Evolutionary conservation across 2,329 filamentous ascomycete genomes (phyloP).

Genomic region (Fusarium circinatum): DNA sequence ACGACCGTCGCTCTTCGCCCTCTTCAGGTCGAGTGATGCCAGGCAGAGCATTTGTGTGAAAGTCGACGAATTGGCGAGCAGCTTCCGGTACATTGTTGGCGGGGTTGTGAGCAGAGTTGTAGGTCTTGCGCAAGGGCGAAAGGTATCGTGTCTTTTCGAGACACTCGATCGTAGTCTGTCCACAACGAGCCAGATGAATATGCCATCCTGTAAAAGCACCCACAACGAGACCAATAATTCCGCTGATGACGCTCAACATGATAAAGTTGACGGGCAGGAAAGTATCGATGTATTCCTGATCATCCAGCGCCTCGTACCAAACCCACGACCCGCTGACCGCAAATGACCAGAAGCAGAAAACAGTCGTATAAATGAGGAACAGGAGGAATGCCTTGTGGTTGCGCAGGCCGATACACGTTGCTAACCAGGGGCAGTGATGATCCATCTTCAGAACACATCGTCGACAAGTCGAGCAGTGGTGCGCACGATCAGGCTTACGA

Average conservation of each 20-base stretch:
- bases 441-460: constrained; percentile 99
- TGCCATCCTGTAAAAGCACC: constrained; percentile 94
- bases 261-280: constrained; percentile 92
- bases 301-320: constrained; percentile 80
- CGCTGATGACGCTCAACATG: constrained; percentile 84
- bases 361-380: constrained; percentile 87
- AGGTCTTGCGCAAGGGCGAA: constrained; percentile 78
- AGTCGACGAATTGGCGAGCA: constrained; percentile 79
- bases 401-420: constrained; percentile 90
- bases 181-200: constrained; percentile 79
- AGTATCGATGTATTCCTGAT: constrained; percentile 77
- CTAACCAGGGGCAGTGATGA: constrained; percentile 98
- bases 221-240: constrained; percentile 91
- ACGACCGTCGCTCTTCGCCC: constrained; percentile 68
- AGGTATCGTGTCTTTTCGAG: constrained; percentile 96
- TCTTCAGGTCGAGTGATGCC: constrained; percentile 85
- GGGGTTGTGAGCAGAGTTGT: constrained; percentile 68
- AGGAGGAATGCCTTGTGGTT: constrained; percentile 97
- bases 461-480: constrained; percentile 95
- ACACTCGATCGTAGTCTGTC: constrained; percentile 95
- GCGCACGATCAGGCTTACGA: constrained; percentile 92
- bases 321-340: constrained; percentile 83
- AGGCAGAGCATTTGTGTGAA: constrained; percentile 83
- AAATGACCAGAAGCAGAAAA: constrained; percentile 88
- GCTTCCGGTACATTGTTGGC: constrained; percentile 62